These are phyloP conservation scores for Arthrobotrys sinensis DNA, from an alignment of 2,329 filamentous ascomycete genomes.

Conservation along the genomic window DNA sequence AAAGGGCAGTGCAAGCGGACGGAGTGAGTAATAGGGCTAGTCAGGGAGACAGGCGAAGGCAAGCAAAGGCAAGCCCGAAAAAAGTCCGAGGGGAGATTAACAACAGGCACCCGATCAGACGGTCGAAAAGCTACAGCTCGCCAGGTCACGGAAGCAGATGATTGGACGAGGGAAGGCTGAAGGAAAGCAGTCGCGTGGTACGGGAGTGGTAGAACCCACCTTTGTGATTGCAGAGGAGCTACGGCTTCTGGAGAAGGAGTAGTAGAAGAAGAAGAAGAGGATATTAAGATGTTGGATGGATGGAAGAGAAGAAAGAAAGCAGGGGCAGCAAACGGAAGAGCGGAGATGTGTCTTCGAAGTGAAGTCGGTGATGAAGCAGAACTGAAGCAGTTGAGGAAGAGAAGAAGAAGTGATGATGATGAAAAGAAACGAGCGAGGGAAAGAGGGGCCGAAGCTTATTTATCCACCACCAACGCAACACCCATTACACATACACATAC, in stretches of 20 bases:
- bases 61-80: slow-evolving; percentile 14
- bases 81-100: slow-evolving; percentile 7
- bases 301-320: slow-evolving; percentile 10
- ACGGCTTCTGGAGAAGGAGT: slow-evolving; percentile 7
- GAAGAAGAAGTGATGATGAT: neutral
- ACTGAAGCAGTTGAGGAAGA: slow-evolving; percentile 1
- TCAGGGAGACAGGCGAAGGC: neutral
- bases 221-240: slow-evolving; percentile 19
- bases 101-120: slow-evolving; percentile 10
- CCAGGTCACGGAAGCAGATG: slow-evolving; percentile 11
- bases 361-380: slow-evolving; percentile 10
- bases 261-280: slow-evolving; percentile 19
- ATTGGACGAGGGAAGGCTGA: slow-evolving; percentile 14
- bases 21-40: slow-evolving; percentile 16
- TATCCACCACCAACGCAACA: slow-evolving; percentile 35
- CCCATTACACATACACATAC: neutral
- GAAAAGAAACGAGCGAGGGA: neutral
- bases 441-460: slow-evolving; percentile 51
- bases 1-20: slow-evolving; percentile 25
- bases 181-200: slow-evolving; percentile 48
- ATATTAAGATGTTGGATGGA: slow-evolving; percentile 18
- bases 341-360: slow-evolving; percentile 38
- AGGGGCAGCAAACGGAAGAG: slow-evolving; percentile 46
- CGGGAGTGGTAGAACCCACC: slow-evolving; percentile 21
- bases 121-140: neutral